Evolutionary conservation across 192 early-diverging fungal species (phyloP), one percentile per base, ranked within the genome.

Genomic region (Fimicolochytrium jonesii): DNA sequence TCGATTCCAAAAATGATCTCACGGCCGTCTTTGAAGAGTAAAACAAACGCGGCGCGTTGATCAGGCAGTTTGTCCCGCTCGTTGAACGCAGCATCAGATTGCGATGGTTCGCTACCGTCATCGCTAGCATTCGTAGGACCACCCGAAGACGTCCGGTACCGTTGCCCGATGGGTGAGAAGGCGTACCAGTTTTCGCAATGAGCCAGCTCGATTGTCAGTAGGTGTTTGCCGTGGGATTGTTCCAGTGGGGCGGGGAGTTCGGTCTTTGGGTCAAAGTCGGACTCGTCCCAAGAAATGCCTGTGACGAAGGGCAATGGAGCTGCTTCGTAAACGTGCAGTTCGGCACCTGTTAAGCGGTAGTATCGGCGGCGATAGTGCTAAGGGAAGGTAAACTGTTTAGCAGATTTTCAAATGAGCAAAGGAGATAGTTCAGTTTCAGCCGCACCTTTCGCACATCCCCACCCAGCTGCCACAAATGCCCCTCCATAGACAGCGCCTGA

Each of bases 401-500:
- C n/a, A n/a, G n/a, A n/a, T n/a, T n/a, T n/a, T n/a, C n/a, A n/a
- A n/a, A n/a, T n/a, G n/a, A n/a, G n/a, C n/a, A n/a, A n/a, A n/a
- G n/a, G n/a, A n/a, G n/a, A n/a, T n/a, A n/a, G n/a, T n/a, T n/a
- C n/a, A n/a, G n/a, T n/a, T n/a, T n/a, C n/a, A n/a, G n/a, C n/a
- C 46, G n/a, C 30, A 50, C 59, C 46, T 30, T 50, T 30, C 45
- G 45, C 6, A 61, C 59, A 42, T 64, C 62, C 0, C 50, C 62
- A 1, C 62, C 62, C 35, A 55, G 44, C 28, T 58, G 56, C 30
- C 43, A 66, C 33, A 66, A 28, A 41, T 66, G 43, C 18, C 64
- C 64, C 31, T 58, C 64, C 56, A 58, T 66, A 13, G 55, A 66
- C 44, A 50, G 33, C 36, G 56, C 47, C 23, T 66, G 43, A 41